Percentiles rank a stretch among this genome's conserved stretches.
Evolutionary conservation across 176 grass and related monocot species (phyloP).

Genomic region (Aegilops speltoides): DNA sequence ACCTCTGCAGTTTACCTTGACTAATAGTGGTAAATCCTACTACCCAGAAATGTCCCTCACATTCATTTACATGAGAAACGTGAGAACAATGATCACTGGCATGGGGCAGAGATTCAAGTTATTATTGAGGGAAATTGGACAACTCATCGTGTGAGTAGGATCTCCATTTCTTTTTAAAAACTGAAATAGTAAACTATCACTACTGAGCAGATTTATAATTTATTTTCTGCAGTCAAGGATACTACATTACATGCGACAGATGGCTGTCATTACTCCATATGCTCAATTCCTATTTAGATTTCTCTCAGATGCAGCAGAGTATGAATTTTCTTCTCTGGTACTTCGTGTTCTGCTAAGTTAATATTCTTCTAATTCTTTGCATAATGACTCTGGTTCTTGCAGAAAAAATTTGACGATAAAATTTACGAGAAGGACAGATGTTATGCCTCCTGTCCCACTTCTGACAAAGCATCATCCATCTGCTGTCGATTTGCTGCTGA

Average conservation of each 20-base stretch:
- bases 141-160: slow-evolving; percentile 81
- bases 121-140: slow-evolving; percentile 98
- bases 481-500: slow-evolving; percentile 91
- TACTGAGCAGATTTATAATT: slow-evolving; percentile 6
- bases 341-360: slow-evolving; percentile 26
- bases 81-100: slow-evolving; percentile 80
- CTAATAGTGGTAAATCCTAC: slow-evolving; percentile 36
- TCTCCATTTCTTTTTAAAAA: not conserved
- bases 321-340: slow-evolving; percentile 34
- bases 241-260: slow-evolving; percentile 95
- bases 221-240: slow-evolving; percentile 82
- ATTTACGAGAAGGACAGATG: slow-evolving; percentile 84
- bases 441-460: slow-evolving; percentile 91
- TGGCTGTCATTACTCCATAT: slow-evolving; percentile 99
- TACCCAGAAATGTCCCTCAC: slow-evolving; percentile 92
- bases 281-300: slow-evolving; percentile 92
- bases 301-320: slow-evolving; percentile 80
- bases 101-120: slow-evolving; percentile 96
- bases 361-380: slow-evolving; percentile 6
- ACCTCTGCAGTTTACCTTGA: slow-evolving; percentile 22
- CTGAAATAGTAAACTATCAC: slow-evolving; percentile 13
- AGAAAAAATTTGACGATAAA: slow-evolving; percentile 90
- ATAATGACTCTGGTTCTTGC: slow-evolving; percentile 26
- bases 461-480: slow-evolving; percentile 96
- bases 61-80: slow-evolving; percentile 95